Evolutionary conservation across 2,329 filamentous ascomycete species (phyloP), one percentile per base, ranked within the genome.

Genomic region (Graphilbum ipis-grandicollis): DNA sequence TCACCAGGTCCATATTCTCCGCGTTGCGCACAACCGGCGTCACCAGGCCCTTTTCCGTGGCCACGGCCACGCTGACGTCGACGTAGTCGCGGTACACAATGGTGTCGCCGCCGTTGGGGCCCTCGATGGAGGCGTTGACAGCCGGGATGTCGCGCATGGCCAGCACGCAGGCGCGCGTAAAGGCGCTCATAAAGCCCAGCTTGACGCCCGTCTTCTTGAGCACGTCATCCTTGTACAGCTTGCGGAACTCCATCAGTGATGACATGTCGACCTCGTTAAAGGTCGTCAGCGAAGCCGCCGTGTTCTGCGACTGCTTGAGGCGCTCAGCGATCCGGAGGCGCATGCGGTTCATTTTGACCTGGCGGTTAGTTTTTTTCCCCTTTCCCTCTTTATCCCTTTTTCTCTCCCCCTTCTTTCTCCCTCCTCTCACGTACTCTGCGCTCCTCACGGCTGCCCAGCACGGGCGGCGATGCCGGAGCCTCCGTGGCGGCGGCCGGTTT

Each of bases 321-420:
- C 90, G 85, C 66, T 98, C 90, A 35, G 90, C 84, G 48, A 96
- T 98, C 43, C 90, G 79, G 43, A 96, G 74, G 46, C 90, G 85
- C 90, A 98, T 98, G 46, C 90, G 84, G 68, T 96, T 96, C 90
- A 98, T 98, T 71, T 98, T 98, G 52, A 96, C 84, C 82, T 90
- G 49, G 43, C 17, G 2, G 2, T 10, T 5, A 29, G 2, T 14
- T 2, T 2, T n/a, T 17, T 35, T 8, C 29, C 25, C 26, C n/a
- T n/a, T 13, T 32, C 12, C 9, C 9, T 34, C 21, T 8, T 4
- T n/a, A 4, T 25, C 4, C 26, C n/a, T n/a, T 13, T 32, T 5
- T 9, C 9, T 34, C 21, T 8, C 7, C n/a, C 2, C 17, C 4
- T n/a, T n/a, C n/a, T n/a, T n/a, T n/a, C n/a, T n/a, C n/a, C n/a